Base-by-base conservation (phyloP, 306 rosid species). In the Medicago arabica region DNA sequence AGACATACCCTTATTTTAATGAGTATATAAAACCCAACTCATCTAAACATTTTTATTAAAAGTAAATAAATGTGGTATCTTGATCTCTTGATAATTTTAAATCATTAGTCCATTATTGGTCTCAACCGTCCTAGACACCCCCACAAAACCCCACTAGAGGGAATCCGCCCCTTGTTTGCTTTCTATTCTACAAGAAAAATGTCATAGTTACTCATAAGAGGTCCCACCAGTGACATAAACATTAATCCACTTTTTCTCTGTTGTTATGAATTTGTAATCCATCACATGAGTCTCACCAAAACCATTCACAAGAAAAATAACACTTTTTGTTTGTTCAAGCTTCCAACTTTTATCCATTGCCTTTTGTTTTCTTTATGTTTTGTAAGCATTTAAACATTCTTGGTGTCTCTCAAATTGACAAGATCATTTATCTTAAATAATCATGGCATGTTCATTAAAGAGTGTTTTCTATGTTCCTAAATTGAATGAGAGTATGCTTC, bases 391-490 rank as follows among this genome's bases (percentile, higher is more conserved):
- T 53, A 21, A 71, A 71, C 67, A 78, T 71, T 63, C 67, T 63
- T 23, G 17, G 2, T 21, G 0, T 71, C 38, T 62, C 34, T 13
- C 18, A 71, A 71, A 51, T 13, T 44, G 57, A 17, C 51, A 73
- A 31, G 66, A 83, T 78, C 69, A 63, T 63, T 41, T 40, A 15
- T 72, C 31, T 58, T n/a, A 39, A 64, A 8, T 44, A n/a, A 40
- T 11, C 25, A 83, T 84, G 85, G 86, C 87, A 69, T 80, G 73
- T 58, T 83, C 87, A 11, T 74, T 83, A 78, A 86, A 83, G 73
- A 78, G 69, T 79, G 80, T 80, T 69, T 15, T 84, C 50, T 80
- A 12, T 69, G 72, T 81, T 81, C 67, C 83, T 75, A 89, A 82
- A 78, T 54, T 86, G 59, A 74, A 73, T 67, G 90, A 81, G 70